A percentile compares a stretch with the other conserved stretches of the same genome.
These are phyloP conservation scores for Cornus suecica DNA, from an alignment of 148 eudicot genomes.

Conservation along the genomic window DNA sequence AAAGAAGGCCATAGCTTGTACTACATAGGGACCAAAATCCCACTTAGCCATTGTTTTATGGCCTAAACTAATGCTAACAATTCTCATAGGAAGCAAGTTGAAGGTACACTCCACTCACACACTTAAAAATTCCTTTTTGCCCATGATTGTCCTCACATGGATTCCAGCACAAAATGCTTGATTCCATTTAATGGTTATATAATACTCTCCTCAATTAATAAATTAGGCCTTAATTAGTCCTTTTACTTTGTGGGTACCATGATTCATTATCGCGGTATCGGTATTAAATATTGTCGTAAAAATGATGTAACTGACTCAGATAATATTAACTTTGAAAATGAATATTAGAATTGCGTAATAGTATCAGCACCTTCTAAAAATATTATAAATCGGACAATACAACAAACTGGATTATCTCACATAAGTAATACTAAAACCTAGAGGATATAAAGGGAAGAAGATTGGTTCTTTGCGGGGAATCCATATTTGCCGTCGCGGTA, in stretches of 20 bases:
- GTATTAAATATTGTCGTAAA: too few species aligned
- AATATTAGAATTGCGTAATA: too few species aligned
- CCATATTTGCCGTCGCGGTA: too few species aligned
- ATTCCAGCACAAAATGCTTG: constrained; percentile 21
- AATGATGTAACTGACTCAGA: too few species aligned
- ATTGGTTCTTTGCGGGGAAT: too few species aligned
- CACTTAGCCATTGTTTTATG: constrained; percentile 5
- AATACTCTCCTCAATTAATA: constrained; percentile 10
- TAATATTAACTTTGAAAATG: too few species aligned
- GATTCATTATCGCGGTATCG: too few species aligned
- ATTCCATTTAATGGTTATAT: constrained; percentile 6
- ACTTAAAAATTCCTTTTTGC: constrained; percentile 14
- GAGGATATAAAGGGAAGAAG: too few species aligned
- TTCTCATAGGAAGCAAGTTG: neutral
- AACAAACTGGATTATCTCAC: too few species aligned
- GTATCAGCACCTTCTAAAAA: too few species aligned
- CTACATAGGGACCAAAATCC: constrained; percentile 15
- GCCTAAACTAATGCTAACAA: constrained; percentile 3
- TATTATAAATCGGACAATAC: too few species aligned
- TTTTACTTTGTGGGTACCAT: constrained; percentile 3
- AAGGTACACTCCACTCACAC: constrained; percentile 15
- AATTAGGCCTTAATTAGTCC: constrained; percentile 6
- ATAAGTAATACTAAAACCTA: too few species aligned
- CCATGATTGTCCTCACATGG: constrained; percentile 39
- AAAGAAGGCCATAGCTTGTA: constrained; percentile 4